A percentile compares a stretch with the other conserved stretches of the same genome.
Evolutionary conservation across 208 protist genomes (phyloP).

Genomic region (Herpetomonas muscarum): DNA sequence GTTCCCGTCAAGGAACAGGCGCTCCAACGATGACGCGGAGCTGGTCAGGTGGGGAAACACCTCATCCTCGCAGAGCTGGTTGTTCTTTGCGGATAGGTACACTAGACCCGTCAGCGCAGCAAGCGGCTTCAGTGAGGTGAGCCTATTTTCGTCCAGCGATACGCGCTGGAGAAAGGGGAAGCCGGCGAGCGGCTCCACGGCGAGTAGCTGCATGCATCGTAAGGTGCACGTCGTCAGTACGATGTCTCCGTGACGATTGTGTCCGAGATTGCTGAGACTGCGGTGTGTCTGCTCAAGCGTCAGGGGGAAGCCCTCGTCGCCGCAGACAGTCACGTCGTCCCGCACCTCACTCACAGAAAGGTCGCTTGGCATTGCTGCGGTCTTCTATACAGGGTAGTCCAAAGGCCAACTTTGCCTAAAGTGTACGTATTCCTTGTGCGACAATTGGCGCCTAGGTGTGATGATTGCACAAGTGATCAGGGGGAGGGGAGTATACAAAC

Average conservation of each 20-base stretch:
- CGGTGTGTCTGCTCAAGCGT: constrained; percentile 15
- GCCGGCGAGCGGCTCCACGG: constrained; percentile 28
- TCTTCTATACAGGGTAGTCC: too few relatives aligned
- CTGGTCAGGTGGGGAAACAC: constrained; percentile 41
- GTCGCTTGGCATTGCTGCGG: too few relatives aligned
- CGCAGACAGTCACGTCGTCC: too few relatives aligned
- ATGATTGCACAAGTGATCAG: too few relatives aligned
- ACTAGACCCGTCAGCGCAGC: constrained; percentile 37
- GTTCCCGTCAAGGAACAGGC: constrained; percentile 60
- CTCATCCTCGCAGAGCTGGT: constrained; percentile 41
- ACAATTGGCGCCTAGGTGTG: too few relatives aligned
- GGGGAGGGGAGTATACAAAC: too few relatives aligned
- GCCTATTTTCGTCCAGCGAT: constrained; percentile 53
- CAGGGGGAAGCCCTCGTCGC: constrained; percentile 7
- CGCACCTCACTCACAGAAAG: too few relatives aligned
- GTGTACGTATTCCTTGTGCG: too few relatives aligned
- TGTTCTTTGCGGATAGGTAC: constrained; percentile 60
- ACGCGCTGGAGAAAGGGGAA: constrained; percentile 71
- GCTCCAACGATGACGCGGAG: constrained; percentile 43
- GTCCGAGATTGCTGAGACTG: constrained; percentile 38
- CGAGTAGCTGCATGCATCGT: constrained; percentile 15
- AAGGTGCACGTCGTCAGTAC: constrained; percentile 52
- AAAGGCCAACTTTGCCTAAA: too few relatives aligned
- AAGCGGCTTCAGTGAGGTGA: constrained; percentile 56
- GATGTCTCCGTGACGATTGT: constrained; percentile 56